Evolutionary conservation across 805 yeast genomes (phyloP).

Genomic region (Saccharomycopsis vini): DNA sequence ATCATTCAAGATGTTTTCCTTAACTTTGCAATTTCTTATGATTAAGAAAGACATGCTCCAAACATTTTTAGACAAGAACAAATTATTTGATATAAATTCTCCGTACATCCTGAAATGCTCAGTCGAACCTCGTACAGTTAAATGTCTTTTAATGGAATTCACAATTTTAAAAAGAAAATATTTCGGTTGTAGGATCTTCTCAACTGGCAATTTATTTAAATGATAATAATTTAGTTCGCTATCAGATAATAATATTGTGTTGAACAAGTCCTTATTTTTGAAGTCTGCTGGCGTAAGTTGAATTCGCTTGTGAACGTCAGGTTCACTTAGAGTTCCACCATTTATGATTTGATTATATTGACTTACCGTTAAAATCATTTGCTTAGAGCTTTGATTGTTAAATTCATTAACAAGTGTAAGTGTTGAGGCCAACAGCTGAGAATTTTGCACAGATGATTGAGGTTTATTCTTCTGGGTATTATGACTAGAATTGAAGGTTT

Average conservation of each 20-base stretch:
- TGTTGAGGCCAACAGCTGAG: neutral
- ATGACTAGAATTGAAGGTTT: neutral
- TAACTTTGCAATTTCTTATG: conserved; percentile 12
- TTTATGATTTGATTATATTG: neutral
- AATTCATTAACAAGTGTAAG: too few species aligned
- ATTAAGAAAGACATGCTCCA: conserved; percentile 7
- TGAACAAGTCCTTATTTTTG: neutral
- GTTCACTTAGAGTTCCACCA: neutral
- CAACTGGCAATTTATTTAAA: conserved; percentile 7
- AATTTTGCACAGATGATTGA: too few species aligned
- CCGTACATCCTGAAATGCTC: conserved; percentile 8
- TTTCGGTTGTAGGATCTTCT: conserved; percentile 9
- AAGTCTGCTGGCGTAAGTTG: neutral
- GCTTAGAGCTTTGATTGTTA: neutral
- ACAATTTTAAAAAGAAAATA: conserved; percentile 15
- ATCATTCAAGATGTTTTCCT: conserved; percentile 16
- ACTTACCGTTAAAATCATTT: conserved; percentile 3
- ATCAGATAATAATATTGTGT: neutral
- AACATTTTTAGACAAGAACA: conserved; percentile 11
- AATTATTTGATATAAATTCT: conserved; percentile 9
- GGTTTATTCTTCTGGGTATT: too few species aligned
- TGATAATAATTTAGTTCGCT: neutral
- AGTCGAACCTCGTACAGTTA: neutral
- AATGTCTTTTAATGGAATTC: conserved; percentile 5
- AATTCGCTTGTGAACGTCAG: neutral